phyloP scores from a whole-genome alignment of 164 flowering plant genomes.

The Vitis riparia region DNA sequence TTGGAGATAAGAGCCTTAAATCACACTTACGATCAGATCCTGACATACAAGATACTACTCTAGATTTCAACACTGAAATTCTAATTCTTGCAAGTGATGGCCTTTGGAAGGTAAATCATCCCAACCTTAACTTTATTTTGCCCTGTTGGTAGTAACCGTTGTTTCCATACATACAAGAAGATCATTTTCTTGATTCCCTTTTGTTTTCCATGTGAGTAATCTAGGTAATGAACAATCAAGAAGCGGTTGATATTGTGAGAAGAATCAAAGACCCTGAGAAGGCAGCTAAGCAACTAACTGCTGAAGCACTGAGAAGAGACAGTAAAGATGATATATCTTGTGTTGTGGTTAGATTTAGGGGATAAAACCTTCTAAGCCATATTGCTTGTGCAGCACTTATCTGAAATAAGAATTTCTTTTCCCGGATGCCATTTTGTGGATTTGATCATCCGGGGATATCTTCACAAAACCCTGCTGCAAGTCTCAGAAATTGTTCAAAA shows the following conservation, averaged over 20 bases:
- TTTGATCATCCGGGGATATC: no score
- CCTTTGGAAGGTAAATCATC: constrained; percentile 41
- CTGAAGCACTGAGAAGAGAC: constrained; percentile 33
- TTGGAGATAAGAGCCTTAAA: constrained; percentile 57
- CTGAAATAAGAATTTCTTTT: no score
- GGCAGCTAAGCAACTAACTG: constrained; percentile 46
- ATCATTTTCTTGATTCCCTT: background rate
- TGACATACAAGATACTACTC: constrained; percentile 18
- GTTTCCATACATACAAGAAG: background rate
- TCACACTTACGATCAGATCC: constrained; percentile 54
- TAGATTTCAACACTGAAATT: constrained; percentile 29
- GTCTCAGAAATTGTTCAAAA: no score
- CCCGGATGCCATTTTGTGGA: no score
- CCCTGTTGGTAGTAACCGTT: background rate
- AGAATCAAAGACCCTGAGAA: constrained; percentile 42
- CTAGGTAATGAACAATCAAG: constrained; percentile 51
- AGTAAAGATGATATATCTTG: constrained; percentile 44
- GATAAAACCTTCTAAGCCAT: constrained; percentile 5
- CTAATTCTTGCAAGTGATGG: constrained; percentile 61
- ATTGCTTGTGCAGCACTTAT: no score
- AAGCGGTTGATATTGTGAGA: constrained; percentile 48
- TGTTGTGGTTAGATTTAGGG: constrained; percentile 42
- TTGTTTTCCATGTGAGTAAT: background rate
- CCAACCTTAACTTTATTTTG: background rate
- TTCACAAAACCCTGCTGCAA: no score